These are phyloP conservation scores for Trichoderma sp. DNA, from an alignment of 2,329 filamentous ascomycete genomes.

Conservation along the genomic window DNA sequence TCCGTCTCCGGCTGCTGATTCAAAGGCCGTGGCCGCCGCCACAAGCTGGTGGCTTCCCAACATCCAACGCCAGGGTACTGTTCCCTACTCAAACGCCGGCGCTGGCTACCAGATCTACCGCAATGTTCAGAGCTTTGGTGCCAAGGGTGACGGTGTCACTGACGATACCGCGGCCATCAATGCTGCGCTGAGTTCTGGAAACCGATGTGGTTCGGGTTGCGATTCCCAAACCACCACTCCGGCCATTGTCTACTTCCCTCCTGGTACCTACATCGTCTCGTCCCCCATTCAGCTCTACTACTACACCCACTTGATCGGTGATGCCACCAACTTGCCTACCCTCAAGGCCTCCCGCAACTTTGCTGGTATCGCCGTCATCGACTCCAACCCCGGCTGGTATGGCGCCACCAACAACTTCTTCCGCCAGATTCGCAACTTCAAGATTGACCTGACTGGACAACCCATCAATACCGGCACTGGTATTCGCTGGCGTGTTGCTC, in stretches of 20 bases:
- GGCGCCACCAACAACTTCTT: slow-evolving; percentile 85
- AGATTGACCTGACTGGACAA: slow-evolving; percentile 72
- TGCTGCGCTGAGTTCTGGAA: slow-evolving; percentile 72
- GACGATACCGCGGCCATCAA: slow-evolving; percentile 94
- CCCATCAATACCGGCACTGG: slow-evolving; percentile 63
- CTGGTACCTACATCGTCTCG: slow-evolving; percentile 82
- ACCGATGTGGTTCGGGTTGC: slow-evolving; percentile 77
- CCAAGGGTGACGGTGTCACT: slow-evolving; percentile 64
- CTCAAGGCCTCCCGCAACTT: slow-evolving; percentile 75
- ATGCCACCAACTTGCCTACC: slow-evolving; percentile 69
- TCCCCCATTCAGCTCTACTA: slow-evolving; percentile 81
- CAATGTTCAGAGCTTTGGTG: slow-evolving; percentile 76
- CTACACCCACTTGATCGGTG: slow-evolving; percentile 90
- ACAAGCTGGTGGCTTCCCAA: slow-evolving; percentile 70
- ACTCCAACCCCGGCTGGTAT: slow-evolving; percentile 86
- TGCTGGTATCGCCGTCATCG: slow-evolving; percentile 82
- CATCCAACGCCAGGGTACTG: slow-evolving; percentile 68
- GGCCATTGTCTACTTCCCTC: slow-evolving; percentile 87
- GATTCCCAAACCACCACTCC: slow-evolving; percentile 83
- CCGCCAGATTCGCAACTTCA: slow-evolving; percentile 78
- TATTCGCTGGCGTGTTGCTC: slow-evolving; percentile 85
- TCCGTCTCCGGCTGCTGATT: slow-evolving; percentile 24
- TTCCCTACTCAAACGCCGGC: slow-evolving; percentile 53
- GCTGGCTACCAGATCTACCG: slow-evolving; percentile 69
- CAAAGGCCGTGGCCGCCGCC: slow-evolving; percentile 29